Evolutionary conservation across 2,329 filamentous ascomycete genomes (phyloP).

Genomic region (Fusarium continuum): DNA sequence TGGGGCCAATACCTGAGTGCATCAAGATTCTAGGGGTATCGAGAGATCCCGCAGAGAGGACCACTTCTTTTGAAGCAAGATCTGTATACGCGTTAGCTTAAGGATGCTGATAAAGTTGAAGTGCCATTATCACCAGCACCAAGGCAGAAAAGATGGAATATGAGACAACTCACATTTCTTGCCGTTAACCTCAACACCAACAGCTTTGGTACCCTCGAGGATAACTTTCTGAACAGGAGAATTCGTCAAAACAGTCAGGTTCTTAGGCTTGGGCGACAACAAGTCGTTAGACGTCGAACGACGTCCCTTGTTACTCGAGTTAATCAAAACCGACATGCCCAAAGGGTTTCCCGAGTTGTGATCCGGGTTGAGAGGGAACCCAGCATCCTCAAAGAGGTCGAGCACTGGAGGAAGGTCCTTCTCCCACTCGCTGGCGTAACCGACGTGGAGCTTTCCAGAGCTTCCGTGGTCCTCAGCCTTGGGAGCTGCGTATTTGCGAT

Average conservation of each 20-base stretch:
- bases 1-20: conserved; percentile 38
- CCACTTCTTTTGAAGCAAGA: conserved; percentile 52
- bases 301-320: conserved; percentile 58
- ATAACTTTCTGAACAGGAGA: conserved; percentile 32
- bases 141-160: neutral
- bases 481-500: conserved; percentile 59
- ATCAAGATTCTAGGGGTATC: conserved; percentile 56
- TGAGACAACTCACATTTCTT: conserved; percentile 21
- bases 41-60: conserved; percentile 55
- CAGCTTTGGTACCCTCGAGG: conserved; percentile 25
- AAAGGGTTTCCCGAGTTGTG: conserved; percentile 67
- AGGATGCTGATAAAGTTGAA: accelerated
- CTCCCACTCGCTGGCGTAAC: conserved; percentile 60
- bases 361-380: conserved; percentile 61
- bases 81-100: conserved; percentile 26
- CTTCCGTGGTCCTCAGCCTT: conserved; percentile 58
- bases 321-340: conserved; percentile 62
- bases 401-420: conserved; percentile 56
- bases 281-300: conserved; percentile 63
- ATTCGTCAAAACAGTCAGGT: conserved; percentile 46
- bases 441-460: conserved; percentile 57
- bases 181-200: conserved; percentile 30
- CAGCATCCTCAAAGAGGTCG: conserved; percentile 59
- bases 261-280: conserved; percentile 54
- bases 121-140: neutral